Conservation (phyloP, 768 basidiomycete genomes). For the Auriscalpium vulgare region DNA sequence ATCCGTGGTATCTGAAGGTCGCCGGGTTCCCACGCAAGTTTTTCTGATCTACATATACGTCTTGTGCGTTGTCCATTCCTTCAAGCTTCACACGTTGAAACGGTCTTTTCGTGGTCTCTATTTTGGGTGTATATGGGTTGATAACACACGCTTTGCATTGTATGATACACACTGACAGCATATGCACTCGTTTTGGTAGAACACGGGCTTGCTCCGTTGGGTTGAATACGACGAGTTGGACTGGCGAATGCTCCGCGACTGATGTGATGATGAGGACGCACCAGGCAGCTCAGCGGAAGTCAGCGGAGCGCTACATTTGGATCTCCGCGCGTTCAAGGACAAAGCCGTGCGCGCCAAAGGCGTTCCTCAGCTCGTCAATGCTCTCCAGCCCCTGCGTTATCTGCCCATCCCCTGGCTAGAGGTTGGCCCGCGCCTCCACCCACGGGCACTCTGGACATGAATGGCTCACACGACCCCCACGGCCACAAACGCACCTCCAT, state of each 20-base stretch:
- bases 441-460: conserved; percentile 19
- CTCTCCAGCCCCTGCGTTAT: not conserved
- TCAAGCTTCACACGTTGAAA: not conserved
- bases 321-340: conserved; percentile 3
- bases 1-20: conserved; percentile 15
- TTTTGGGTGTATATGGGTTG: not conserved
- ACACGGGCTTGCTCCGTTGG: not conserved
- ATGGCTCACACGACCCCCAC: conserved; percentile 34
- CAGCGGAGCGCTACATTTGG: not conserved
- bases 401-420: not conserved
- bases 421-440: not conserved
- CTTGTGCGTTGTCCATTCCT: not conserved
- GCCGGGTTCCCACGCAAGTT: conserved; percentile 12
- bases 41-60: conserved; percentile 4
- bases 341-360: not conserved
- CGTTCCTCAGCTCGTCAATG: no score
- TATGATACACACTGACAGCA: not conserved
- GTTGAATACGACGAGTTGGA: not conserved
- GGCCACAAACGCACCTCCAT: conserved; percentile 41
- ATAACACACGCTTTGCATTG: not conserved
- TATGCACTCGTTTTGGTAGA: conserved; percentile 7
- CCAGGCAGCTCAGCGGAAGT: no score
- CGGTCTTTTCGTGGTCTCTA: conserved; percentile 1
- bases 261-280: no score
- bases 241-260: no score